Evolutionary conservation across 2,329 filamentous ascomycete species (phyloP).

Genomic region (Mycogone perniciosa): DNA sequence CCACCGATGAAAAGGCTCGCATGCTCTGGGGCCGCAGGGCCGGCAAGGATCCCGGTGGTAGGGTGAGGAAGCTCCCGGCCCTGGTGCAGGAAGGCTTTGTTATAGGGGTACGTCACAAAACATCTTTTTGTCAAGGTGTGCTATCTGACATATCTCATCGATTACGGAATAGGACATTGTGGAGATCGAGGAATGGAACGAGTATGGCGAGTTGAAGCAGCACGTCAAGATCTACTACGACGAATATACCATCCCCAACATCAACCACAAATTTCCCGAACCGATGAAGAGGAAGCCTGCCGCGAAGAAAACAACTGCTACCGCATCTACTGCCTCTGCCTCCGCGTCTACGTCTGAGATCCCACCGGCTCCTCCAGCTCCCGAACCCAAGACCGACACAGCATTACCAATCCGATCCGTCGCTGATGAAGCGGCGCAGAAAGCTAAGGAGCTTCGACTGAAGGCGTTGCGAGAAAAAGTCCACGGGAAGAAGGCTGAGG

Average conservation of each 20-base stretch:
- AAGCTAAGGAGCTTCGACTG: conserved; percentile 54
- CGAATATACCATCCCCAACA: conserved; percentile 52
- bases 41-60: conserved; percentile 59
- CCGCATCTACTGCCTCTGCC: conserved; percentile 18
- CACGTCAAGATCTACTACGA: conserved; percentile 67
- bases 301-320: conserved; percentile 20
- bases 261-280: conserved; percentile 45
- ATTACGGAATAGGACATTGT: conserved; percentile 64
- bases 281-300: conserved; percentile 26
- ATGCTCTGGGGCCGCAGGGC: conserved; percentile 82
- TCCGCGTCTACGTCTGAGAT: conserved; percentile 17
- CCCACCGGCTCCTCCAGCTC: conserved; percentile 15
- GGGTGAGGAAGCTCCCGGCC: conserved; percentile 72
- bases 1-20: conserved; percentile 80
- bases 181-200: conserved; percentile 98
- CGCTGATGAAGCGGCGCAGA: conserved; percentile 59
- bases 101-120: conserved; percentile 63
- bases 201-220: conserved; percentile 90
- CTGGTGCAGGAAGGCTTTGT: conserved; percentile 83
- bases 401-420: conserved; percentile 45
- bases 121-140: background rate
- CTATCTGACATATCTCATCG: background rate
- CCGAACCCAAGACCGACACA: conserved; percentile 18
- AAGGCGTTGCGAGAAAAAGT: conserved; percentile 50
- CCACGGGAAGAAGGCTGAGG: conserved; percentile 29